Evolutionary conservation across 2,329 filamentous ascomycete genomes (phyloP).

Genomic region (Pseudogymnoascus sp.): DNA sequence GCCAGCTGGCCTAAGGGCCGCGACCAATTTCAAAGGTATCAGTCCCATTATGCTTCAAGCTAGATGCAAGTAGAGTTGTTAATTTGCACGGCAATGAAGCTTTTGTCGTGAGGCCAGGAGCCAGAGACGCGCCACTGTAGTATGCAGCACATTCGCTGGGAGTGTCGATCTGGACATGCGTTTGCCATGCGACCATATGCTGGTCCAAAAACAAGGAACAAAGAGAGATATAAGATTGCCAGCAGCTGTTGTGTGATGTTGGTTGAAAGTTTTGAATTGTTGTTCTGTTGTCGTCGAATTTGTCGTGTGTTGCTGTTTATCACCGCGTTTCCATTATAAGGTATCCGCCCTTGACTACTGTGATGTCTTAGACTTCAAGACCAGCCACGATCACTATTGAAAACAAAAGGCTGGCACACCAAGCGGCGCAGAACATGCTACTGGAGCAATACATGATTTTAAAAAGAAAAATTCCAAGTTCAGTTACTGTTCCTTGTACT

Average conservation of each 20-base stretch:
- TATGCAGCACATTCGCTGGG: not conserved
- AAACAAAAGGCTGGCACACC: constrained; percentile 16
- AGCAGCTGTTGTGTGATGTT: not conserved
- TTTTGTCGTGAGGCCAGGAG: not conserved
- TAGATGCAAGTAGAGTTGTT: not conserved
- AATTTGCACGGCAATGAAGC: not conserved
- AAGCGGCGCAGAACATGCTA: not conserved
- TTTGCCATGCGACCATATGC: not conserved
- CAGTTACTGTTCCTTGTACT: not conserved
- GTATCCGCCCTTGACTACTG: not conserved
- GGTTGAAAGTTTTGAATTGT: not conserved
- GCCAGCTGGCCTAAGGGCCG: not conserved
- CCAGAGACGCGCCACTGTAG: not conserved
- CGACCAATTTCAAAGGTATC: not conserved
- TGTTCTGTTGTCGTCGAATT: not conserved
- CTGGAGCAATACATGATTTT: not conserved
- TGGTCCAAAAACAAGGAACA: not conserved
- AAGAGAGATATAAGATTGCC: not conserved
- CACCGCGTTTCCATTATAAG: not conserved
- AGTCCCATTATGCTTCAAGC: not conserved
- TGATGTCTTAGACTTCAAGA: constrained; percentile 1
- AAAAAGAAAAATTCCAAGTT: not conserved
- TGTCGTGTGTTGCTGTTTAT: constrained; percentile 3
- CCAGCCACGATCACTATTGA: constrained; percentile 11
- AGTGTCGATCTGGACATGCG: not conserved